These are phyloP conservation scores for Leptographium lundbergii DNA, from an alignment of 2,329 filamentous ascomycete genomes.

Conservation along the genomic window DNA sequence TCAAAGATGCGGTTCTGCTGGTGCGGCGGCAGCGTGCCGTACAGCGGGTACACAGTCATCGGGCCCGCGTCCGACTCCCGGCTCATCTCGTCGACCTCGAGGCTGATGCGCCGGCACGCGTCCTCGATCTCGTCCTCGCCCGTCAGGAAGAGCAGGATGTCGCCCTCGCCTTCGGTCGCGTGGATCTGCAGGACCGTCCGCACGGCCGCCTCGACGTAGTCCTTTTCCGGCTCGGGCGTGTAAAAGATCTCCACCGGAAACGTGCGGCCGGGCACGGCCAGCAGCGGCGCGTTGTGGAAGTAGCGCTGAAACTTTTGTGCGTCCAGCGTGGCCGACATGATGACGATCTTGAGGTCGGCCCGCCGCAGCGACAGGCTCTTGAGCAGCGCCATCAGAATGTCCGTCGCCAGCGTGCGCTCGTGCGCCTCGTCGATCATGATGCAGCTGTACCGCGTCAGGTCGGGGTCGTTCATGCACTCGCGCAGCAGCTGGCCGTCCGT, in stretches of 20 bases:
- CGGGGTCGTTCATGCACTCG: conserved; percentile 92
- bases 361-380: conserved; percentile 78
- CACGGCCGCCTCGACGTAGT: conserved; percentile 92
- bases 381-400: conserved; percentile 91
- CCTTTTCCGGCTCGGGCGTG: conserved; percentile 86
- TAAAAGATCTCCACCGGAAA: conserved; percentile 98
- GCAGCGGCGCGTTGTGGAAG: conserved; percentile 85
- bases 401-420: conserved; percentile 91
- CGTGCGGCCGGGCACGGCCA: conserved; percentile 89
- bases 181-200: conserved; percentile 95
- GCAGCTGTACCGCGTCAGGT: conserved; percentile 84
- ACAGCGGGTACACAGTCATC: conserved; percentile 81
- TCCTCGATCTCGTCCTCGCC: conserved; percentile 99
- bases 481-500: conserved; percentile 96
- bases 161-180: conserved; percentile 80
- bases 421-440: conserved; percentile 98
- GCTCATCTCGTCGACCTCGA: conserved; percentile 86
- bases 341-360: conserved; percentile 90
- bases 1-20: conserved; percentile 96
- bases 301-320: conserved; percentile 97
- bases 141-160: conserved; percentile 88
- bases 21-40: conserved; percentile 80
- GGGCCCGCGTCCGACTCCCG: conserved; percentile 86
- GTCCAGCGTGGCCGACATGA: conserved; percentile 97
- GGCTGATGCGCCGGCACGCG: conserved; percentile 76